Percentiles rank a stretch among this genome's conserved stretches.
phyloP scores from a whole-genome alignment of 2,329 filamentous ascomycete genomes.

The Aureobasidium sp. region DNA sequence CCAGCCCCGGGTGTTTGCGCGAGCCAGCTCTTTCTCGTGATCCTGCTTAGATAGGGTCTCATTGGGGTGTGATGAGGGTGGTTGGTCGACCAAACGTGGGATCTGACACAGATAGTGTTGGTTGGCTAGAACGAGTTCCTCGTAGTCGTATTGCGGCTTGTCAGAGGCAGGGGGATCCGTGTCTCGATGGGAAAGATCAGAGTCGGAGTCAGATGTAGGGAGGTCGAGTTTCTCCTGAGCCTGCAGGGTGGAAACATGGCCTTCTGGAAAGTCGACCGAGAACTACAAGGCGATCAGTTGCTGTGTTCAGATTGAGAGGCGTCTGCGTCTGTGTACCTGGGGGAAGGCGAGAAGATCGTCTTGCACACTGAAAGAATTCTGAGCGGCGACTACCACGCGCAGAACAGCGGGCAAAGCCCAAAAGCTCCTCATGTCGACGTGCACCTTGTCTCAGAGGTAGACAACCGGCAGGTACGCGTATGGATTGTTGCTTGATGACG shows the following conservation, averaged over 20 bases:
- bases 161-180: neutral
- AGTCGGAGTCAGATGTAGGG: constrained; percentile 15
- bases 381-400: constrained; percentile 42
- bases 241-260: constrained; percentile 62
- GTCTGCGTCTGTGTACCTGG: constrained; percentile 49
- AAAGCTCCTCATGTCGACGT: constrained; percentile 36
- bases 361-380: constrained; percentile 69
- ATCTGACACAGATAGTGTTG: constrained; percentile 78
- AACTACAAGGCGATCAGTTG: constrained; percentile 46
- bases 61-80: constrained; percentile 18
- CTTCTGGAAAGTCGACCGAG: constrained; percentile 66
- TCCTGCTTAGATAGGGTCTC: constrained; percentile 44
- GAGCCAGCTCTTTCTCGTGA: constrained; percentile 68
- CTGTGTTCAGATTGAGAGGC: neutral
- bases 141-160: constrained; percentile 42
- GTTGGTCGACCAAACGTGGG: constrained; percentile 55
- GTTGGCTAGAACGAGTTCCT: constrained; percentile 63
- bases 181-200: neutral
- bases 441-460: neutral
- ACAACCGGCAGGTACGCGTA: neutral
- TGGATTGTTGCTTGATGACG: neutral
- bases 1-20: constrained; percentile 69
- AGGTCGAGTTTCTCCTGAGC: constrained; percentile 50
- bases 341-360: constrained; percentile 83
- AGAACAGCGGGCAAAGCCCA: constrained; percentile 40